phyloP scores from a whole-genome alignment of 148 eudicot species.

The Amaranthus cruentus region DNA sequence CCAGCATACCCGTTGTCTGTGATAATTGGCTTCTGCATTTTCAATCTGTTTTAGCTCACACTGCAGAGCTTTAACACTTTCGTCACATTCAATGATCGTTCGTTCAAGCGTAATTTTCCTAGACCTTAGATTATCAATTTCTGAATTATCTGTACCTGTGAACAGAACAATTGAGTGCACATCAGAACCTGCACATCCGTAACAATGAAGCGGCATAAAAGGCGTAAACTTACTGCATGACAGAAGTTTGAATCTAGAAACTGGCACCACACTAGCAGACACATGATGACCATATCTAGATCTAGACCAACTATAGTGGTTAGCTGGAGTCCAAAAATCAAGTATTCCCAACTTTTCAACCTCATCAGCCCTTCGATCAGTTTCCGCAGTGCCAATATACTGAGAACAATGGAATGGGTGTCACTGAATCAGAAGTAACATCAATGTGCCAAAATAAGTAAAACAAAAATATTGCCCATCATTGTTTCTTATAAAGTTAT shows the following conservation, averaged over 20 bases:
- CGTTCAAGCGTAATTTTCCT: slow-evolving; percentile 51
- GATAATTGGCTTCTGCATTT: slow-evolving; percentile 70
- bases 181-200: background rate
- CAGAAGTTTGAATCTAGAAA: slow-evolving; percentile 55
- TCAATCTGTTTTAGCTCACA: slow-evolving; percentile 44
- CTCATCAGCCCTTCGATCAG: slow-evolving; percentile 73
- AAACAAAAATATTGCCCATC: background rate
- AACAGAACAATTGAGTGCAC: slow-evolving; percentile 6
- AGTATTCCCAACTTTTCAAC: slow-evolving; percentile 49
- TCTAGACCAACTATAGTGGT: slow-evolving; percentile 72
- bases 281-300: slow-evolving; percentile 86
- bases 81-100: slow-evolving; percentile 36
- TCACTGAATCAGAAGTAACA: slow-evolving; percentile 7
- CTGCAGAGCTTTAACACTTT: slow-evolving; percentile 45
- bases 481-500: background rate
- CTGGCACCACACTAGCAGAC: slow-evolving; percentile 68
- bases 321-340: slow-evolving; percentile 94
- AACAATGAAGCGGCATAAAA: slow-evolving; percentile 15
- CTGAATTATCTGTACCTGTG: slow-evolving; percentile 68
- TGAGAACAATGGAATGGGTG: slow-evolving; percentile 20
- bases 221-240: slow-evolving; percentile 47
- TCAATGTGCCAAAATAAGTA: background rate
- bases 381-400: slow-evolving; percentile 81
- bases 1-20: slow-evolving; percentile 65
- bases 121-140: slow-evolving; percentile 48